Conservation (phyloP, 805 yeast genomes). For the Metschnikowia shivogae region DNA sequence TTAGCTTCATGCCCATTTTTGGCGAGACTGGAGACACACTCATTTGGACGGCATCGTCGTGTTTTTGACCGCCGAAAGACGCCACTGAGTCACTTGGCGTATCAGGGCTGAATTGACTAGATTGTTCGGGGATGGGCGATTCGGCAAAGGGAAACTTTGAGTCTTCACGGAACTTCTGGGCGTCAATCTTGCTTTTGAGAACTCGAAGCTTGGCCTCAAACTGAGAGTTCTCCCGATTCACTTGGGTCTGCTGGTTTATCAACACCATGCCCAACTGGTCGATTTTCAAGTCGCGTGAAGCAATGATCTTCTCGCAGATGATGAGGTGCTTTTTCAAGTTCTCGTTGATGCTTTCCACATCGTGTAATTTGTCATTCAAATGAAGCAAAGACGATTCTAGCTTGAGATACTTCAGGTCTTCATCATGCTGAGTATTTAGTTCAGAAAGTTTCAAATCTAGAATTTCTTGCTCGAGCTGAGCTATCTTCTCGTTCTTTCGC, state of each 20-base stretch:
- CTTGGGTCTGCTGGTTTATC: conserved; percentile 46
- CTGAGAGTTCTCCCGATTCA: conserved; percentile 44
- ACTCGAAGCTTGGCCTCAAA: conserved; percentile 43
- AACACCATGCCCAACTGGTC: conserved; percentile 48
- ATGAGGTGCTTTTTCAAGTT: conserved; percentile 53
- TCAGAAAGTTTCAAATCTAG: conserved; percentile 15
- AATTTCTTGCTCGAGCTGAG: conserved; percentile 16
- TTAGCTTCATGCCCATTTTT: conserved; percentile 48
- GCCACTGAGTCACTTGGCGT: conserved; percentile 1
- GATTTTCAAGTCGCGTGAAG: conserved; percentile 54
- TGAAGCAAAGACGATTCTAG: conserved; percentile 57
- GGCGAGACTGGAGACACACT: conserved; percentile 23
- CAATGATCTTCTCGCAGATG: conserved; percentile 53
- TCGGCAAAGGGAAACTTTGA: conserved; percentile 5
- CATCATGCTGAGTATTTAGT: conserved; percentile 32
- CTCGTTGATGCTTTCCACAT: conserved; percentile 59
- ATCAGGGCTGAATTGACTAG: neutral
- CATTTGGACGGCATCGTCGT: conserved; percentile 1
- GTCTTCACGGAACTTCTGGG: conserved; percentile 12
- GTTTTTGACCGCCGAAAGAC: conserved; percentile 4
- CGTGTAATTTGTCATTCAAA: conserved; percentile 54
- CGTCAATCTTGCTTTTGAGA: conserved; percentile 16
- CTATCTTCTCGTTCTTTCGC: conserved; percentile 15
- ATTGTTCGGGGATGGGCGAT: neutral
- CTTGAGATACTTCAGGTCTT: conserved; percentile 47